Conservation (phyloP, 768 basidiomycete species). For the Trametes coccinea region DNA sequence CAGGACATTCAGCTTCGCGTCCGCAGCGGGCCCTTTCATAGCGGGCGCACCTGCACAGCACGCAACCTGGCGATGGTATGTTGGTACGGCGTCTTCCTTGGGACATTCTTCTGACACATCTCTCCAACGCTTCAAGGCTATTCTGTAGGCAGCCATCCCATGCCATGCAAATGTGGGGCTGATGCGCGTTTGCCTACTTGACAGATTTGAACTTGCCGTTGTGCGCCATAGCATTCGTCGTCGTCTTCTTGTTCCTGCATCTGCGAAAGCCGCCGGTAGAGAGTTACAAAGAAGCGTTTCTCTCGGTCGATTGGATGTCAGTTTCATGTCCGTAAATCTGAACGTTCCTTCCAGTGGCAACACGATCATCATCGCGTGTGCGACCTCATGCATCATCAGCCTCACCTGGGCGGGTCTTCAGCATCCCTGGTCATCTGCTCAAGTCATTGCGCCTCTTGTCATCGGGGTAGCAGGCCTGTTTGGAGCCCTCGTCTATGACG, state of each 20-base stretch:
- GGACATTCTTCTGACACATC: too few relatives aligned
- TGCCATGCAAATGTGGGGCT: background rate
- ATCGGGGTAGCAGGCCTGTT: constrained; percentile 7
- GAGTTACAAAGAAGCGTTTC: constrained; percentile 25
- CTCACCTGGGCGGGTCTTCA: constrained; percentile 38
- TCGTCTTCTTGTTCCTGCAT: constrained; percentile 12
- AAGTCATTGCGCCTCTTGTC: constrained; percentile 13
- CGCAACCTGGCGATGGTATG: constrained; percentile 17
- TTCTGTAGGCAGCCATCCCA: constrained; percentile 15
- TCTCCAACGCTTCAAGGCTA: constrained; percentile 3
- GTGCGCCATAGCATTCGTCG: constrained; percentile 9
- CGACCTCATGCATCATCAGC: constrained; percentile 23
- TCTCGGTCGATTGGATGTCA: constrained; percentile 38
- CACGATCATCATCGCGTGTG: constrained; percentile 26
- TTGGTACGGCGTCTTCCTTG: too few relatives aligned
- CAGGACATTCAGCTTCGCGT: constrained; percentile 20
- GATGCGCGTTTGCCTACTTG: background rate
- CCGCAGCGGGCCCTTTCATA: constrained; percentile 30
- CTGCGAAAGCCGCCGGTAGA: constrained; percentile 25
- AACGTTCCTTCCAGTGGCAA: constrained; percentile 26
- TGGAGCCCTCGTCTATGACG: constrained; percentile 28
- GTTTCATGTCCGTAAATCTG: background rate
- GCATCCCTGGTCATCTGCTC: constrained; percentile 37
- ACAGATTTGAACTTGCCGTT: constrained; percentile 22
- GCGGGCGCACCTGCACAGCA: constrained; percentile 29